These are phyloP conservation scores for Talaromyces ruber DNA, from an alignment of 495 filamentous ascomycete species.

Conservation along the genomic window DNA sequence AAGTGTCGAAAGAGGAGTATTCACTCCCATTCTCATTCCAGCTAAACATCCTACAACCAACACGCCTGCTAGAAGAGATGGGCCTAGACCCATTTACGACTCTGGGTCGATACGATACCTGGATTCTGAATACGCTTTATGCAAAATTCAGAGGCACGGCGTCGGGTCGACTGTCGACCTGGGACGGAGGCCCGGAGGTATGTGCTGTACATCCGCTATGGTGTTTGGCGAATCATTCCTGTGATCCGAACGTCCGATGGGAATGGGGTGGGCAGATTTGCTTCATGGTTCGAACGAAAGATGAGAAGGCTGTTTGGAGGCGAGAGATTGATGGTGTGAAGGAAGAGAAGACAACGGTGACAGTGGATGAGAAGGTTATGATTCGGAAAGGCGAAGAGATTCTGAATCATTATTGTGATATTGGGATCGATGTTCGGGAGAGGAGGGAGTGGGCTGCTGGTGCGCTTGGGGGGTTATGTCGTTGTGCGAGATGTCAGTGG, in stretches of 20 bases:
- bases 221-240: conserved; percentile 86
- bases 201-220: conserved; percentile 70
- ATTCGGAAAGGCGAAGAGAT: conserved; percentile 76
- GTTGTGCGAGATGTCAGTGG: conserved; percentile 70
- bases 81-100: conserved; percentile 73
- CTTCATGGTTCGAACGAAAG: conserved; percentile 40
- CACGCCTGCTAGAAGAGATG: conserved; percentile 86
- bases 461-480: conserved; percentile 75
- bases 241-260: conserved; percentile 89
- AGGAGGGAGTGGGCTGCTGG: conserved; percentile 84
- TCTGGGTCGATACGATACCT: conserved; percentile 63
- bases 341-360: conserved; percentile 7
- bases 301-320: conserved; percentile 40
- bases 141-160: conserved; percentile 91
- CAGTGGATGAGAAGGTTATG: conserved; percentile 26
- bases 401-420: conserved; percentile 90
- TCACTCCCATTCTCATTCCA: conserved; percentile 81
- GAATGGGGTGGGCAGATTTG: conserved; percentile 84
- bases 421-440: conserved; percentile 64
- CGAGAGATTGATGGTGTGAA: conserved; percentile 13
- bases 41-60: conserved; percentile 70
- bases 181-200: conserved; percentile 69
- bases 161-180: conserved; percentile 64
- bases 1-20: conserved; percentile 8
- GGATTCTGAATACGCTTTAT: conserved; percentile 89